Conservation (phyloP, 2,329 filamentous ascomycete species). For the Pseudocercospora fijiensis region DNA sequence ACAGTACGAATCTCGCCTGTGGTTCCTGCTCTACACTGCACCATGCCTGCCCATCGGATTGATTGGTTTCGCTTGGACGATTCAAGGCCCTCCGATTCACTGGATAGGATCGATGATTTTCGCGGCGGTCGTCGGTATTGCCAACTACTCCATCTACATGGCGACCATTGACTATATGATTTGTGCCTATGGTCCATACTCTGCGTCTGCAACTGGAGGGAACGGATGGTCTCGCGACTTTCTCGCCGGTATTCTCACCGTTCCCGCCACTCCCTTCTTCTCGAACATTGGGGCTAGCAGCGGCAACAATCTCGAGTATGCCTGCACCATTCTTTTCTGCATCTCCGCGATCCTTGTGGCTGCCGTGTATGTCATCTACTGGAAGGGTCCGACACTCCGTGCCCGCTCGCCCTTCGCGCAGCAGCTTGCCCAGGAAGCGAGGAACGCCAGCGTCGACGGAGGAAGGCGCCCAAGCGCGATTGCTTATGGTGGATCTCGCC, state of each 20-base stretch:
- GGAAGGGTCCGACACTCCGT: conserved; percentile 55
- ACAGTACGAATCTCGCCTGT: conserved; percentile 65
- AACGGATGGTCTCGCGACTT: conserved; percentile 75
- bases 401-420: conserved; percentile 55
- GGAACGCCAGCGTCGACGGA: conserved; percentile 26
- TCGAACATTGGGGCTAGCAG: conserved; percentile 39
- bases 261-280: conserved; percentile 65
- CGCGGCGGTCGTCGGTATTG: conserved; percentile 66
- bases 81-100: conserved; percentile 61
- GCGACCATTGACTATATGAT: conserved; percentile 78
- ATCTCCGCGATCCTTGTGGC: conserved; percentile 54
- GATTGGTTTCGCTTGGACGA: conserved; percentile 72
- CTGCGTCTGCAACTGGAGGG: conserved; percentile 71
- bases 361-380: conserved; percentile 59
- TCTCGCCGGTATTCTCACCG: conserved; percentile 68
- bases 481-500: conserved; percentile 19
- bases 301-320: conserved; percentile 53
- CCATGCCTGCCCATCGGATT: conserved; percentile 67
- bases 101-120: conserved; percentile 72
- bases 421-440: conserved; percentile 37
- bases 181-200: conserved; percentile 70
- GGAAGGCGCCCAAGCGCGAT: conserved; percentile 31
- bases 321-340: conserved; percentile 56
- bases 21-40: conserved; percentile 64
- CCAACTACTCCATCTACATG: conserved; percentile 62